A percentile compares a stretch with the other conserved stretches of the same genome.
phyloP scores from a whole-genome alignment of 2,329 filamentous ascomycete species.

The Aspergillus texensis region DNA sequence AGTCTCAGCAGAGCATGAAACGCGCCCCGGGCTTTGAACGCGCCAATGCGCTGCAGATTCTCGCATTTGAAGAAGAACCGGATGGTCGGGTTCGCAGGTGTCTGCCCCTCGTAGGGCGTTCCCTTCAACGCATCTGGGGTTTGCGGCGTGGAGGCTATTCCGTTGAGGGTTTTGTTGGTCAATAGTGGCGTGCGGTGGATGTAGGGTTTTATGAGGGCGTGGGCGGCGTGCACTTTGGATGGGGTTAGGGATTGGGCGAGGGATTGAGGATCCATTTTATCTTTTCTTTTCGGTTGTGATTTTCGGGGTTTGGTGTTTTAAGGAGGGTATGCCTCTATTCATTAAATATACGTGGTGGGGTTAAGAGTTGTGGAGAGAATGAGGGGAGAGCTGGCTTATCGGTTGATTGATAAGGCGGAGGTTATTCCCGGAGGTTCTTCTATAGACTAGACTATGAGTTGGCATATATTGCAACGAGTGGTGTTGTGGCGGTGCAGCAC shows the following conservation, averaged over 20 bases:
- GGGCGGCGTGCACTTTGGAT: conserved; percentile 70
- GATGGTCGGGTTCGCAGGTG: conserved; percentile 66
- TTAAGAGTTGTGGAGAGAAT: neutral
- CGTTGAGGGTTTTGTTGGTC: conserved; percentile 74
- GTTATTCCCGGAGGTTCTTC: neutral
- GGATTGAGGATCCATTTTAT: conserved; percentile 1
- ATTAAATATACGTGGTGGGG: too few species aligned
- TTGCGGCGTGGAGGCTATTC: conserved; percentile 73
- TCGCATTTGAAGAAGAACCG: conserved; percentile 94
- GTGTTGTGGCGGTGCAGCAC: neutral
- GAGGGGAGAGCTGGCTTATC: neutral
- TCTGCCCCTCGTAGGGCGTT: conserved; percentile 60
- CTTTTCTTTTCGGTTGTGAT: too few species aligned
- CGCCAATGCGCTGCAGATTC: conserved; percentile 86
- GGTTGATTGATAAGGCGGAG: neutral
- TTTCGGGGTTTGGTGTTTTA: too few species aligned
- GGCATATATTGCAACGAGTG: too few species aligned
- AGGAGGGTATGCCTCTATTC: too few species aligned
- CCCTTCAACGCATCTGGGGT: conserved; percentile 54
- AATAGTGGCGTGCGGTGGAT: conserved; percentile 84
- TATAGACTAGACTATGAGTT: too few species aligned
- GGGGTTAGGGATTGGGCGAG: conserved; percentile 62
- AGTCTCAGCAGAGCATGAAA: conserved; percentile 81
- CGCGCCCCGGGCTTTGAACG: conserved; percentile 89
- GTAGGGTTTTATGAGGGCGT: conserved; percentile 70